A percentile compares a stretch with the other conserved stretches of the same genome.
phyloP scores from a whole-genome alignment of 306 rosid genomes.

The Quillaja saponaria region DNA sequence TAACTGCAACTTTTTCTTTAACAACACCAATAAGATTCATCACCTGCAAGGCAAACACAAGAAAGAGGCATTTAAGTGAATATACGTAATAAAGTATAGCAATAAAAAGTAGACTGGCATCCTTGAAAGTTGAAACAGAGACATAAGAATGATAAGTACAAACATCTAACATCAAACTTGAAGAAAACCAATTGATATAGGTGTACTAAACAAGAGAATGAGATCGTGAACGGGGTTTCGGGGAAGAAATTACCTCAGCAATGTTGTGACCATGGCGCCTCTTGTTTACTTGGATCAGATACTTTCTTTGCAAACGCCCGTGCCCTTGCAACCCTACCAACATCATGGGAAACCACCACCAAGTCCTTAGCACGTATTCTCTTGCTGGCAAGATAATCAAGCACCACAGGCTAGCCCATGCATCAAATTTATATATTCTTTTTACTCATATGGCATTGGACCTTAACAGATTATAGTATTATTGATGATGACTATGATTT shows the following conservation, averaged over 20 bases:
- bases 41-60: conserved; percentile 52
- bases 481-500: too few relatives aligned
- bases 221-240: neutral
- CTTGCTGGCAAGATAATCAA: conserved; percentile 98
- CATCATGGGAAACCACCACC: conserved; percentile 99
- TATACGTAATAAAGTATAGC: neutral
- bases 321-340: conserved; percentile 98
- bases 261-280: conserved; percentile 92
- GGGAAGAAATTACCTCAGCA: conserved; percentile 69
- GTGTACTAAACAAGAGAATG: neutral
- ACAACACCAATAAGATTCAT: conserved; percentile 98
- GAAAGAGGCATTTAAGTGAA: neutral
- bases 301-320: conserved; percentile 96
- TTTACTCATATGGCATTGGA: too few relatives aligned
- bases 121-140: too few relatives aligned
- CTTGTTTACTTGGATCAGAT: conserved; percentile 97
- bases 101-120: neutral
- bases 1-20: conserved; percentile 94
- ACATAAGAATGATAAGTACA: too few relatives aligned
- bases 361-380: conserved; percentile 65
- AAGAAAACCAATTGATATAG: neutral
- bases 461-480: too few relatives aligned
- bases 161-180: neutral
- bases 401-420: conserved; percentile 76
- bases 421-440: too few relatives aligned